These are phyloP conservation scores for Saccharomyces hybrid DNA, from an alignment of 1,139 yeast genomes.

Conservation along the genomic window DNA sequence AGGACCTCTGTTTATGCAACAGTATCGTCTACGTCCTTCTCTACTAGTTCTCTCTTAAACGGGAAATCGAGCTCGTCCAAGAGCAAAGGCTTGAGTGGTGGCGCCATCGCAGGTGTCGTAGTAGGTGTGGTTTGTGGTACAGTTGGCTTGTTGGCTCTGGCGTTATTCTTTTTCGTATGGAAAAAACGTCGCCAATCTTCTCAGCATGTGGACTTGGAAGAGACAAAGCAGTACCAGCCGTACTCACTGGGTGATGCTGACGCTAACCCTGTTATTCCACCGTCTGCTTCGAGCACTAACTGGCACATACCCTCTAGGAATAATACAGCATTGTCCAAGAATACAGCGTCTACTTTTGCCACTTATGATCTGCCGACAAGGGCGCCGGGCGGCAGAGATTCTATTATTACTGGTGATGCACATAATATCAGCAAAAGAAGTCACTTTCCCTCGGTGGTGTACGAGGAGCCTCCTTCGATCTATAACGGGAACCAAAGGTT, in stretches of 20 bases:
- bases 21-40: conserved; percentile 7
- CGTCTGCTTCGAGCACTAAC: conserved; percentile 12
- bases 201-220: conserved; percentile 24
- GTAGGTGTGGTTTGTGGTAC: conserved; percentile 56
- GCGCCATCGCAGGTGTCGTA: conserved; percentile 70
- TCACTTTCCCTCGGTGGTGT: conserved; percentile 15
- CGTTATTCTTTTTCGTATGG: conserved; percentile 40
- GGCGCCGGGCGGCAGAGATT: neutral
- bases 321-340: conserved; percentile 8
- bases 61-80: conserved; percentile 11
- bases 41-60: conserved; percentile 6
- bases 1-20: conserved; percentile 16
- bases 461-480: conserved; percentile 23
- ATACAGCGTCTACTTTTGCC: neutral
- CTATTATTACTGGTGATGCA: neutral
- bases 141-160: conserved; percentile 31
- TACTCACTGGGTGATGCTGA: conserved; percentile 31
- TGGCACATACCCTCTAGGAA: conserved; percentile 17
- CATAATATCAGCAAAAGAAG: conserved; percentile 1
- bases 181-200: conserved; percentile 31
- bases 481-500: conserved; percentile 38
- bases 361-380: neutral
- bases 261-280: conserved; percentile 21
- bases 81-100: conserved; percentile 38
- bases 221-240: conserved; percentile 31